Conservation (phyloP, 1,139 yeast genomes). For the Kodamaea sp. region DNA sequence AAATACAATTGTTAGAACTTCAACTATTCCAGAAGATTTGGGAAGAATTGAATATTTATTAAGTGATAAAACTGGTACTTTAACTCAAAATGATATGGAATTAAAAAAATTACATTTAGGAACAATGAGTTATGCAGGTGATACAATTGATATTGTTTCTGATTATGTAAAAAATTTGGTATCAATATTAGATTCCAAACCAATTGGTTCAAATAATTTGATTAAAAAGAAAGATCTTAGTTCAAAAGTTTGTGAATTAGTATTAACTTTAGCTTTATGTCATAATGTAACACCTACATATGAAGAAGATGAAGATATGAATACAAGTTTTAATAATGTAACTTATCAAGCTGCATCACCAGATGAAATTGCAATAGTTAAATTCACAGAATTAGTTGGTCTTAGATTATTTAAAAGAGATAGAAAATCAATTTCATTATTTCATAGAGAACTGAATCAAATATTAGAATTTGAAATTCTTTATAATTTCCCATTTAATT, state of each 20-base stretch:
- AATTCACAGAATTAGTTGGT: slow-evolving; percentile 85
- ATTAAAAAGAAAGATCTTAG: slow-evolving; percentile 56
- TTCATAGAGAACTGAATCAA: slow-evolving; percentile 59
- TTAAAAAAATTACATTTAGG: slow-evolving; percentile 91
- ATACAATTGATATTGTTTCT: slow-evolving; percentile 83
- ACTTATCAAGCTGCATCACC: slow-evolving; percentile 98
- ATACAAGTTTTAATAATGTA: slow-evolving; percentile 29
- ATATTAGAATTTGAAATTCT: slow-evolving; percentile 61
- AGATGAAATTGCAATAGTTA: slow-evolving; percentile 95
- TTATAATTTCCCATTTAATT: slow-evolving; percentile 87
- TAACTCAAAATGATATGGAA: slow-evolving; percentile 98
- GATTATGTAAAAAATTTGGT: slow-evolving; percentile 51
- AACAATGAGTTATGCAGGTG: slow-evolving; percentile 86
- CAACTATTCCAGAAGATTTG: slow-evolving; percentile 96
- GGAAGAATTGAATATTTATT: slow-evolving; percentile 92
- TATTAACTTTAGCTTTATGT: slow-evolving; percentile 81
- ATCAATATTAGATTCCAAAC: slow-evolving; percentile 17
- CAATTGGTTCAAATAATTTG: slow-evolving; percentile 25
- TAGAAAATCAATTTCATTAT: slow-evolving; percentile 64
- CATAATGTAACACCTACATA: slow-evolving; percentile 92
- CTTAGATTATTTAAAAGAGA: slow-evolving; percentile 77
- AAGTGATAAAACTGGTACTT: slow-evolving; percentile 94
- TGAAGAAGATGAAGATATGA: slow-evolving; percentile 40
- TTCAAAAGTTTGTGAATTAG: slow-evolving; percentile 71
- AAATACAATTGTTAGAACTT: slow-evolving; percentile 89